These are phyloP conservation scores for Colletotrichum tabaci DNA, from an alignment of 2,329 filamentous ascomycete genomes.

Conservation along the genomic window DNA sequence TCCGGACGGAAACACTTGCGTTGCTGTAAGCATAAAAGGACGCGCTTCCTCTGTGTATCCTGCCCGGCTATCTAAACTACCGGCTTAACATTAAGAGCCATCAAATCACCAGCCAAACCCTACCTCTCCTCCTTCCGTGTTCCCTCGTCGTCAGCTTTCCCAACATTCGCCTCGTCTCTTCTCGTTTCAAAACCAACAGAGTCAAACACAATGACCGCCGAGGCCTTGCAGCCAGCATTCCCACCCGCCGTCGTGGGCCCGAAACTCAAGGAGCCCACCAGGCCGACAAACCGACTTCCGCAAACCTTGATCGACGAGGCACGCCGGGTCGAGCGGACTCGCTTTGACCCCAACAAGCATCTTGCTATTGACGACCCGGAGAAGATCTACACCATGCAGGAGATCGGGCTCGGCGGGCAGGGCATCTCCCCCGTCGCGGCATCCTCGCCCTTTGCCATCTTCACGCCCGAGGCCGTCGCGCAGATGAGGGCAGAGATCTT, in stretches of 20 bases:
- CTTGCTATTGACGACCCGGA: conserved; percentile 65
- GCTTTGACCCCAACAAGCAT: conserved; percentile 53
- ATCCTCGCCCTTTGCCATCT: conserved; percentile 70
- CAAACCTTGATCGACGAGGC: conserved; percentile 49
- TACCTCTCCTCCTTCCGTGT: too few species aligned
- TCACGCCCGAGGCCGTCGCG: conserved; percentile 63
- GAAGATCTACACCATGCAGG: conserved; percentile 73
- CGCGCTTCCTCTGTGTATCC: too few species aligned
- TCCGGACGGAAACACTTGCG: too few species aligned
- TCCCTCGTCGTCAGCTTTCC: too few species aligned
- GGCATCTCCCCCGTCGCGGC: conserved; percentile 76
- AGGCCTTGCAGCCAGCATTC: conserved; percentile 2
- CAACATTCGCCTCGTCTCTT: neutral
- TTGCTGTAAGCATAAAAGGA: too few species aligned
- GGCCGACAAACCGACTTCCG: conserved; percentile 48
- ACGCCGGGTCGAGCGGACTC: conserved; percentile 41
- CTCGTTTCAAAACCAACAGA: neutral
- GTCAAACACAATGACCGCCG: conserved; percentile 2
- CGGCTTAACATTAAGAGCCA: too few species aligned
- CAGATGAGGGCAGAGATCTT: conserved; percentile 76
- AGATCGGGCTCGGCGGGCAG: conserved; percentile 69
- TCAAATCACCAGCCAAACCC: too few species aligned
- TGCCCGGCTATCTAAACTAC: too few species aligned
- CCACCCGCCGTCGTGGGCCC: neutral
- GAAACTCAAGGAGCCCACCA: conserved; percentile 36